Base-by-base conservation (phyloP, 2,329 filamentous ascomycete genomes). In the Colletotrichum eleusines region DNA sequence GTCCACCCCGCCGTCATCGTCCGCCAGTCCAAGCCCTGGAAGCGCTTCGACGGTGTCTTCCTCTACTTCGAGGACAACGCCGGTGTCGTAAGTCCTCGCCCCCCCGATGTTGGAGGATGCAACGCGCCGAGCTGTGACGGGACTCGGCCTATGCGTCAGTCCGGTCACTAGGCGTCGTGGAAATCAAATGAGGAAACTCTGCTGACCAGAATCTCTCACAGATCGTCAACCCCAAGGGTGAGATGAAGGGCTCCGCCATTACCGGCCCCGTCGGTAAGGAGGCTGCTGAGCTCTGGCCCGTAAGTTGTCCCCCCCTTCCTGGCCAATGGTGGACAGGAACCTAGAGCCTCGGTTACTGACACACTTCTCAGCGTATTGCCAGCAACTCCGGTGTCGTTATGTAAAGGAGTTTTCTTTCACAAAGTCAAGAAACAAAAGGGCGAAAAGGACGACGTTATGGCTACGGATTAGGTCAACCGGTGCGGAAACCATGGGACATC, bases 61-160 rank as follows among this genome's bases (percentile, higher is more conserved):
- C 91, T 99, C 80, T 99, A 99, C 91, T 99, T 99, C 83, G 96
- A 99, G 94, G 97, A 99, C 88, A 99, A 99, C 86, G 96, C 96
- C 84, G 96, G 96, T 91, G 96, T 99, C 81, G 93, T 95, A 87
- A 85, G 93, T 94, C 68, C 48, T 72, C 35, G 14, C 40, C 14
- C 14, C 16, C 63, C 73, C 12, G 35, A 33, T 54, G 6, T 44
- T 44, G 20, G 12, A 50, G 26, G 12, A 50, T 48, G n/a, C 35
- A 48, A 46, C 40, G 55, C 26, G 23, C 23, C 26, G 50, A 46
- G 42, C n/a, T 44, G 5, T 3, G 42, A 46, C 5, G 3, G n/a
- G 59, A 44, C 23, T 5, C 16, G 31, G 53, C 20, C 2, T 62
- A 20, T 66, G 18, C 20, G 35, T 20, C 26, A 16, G 18, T 40